Evolutionary conservation across 2,329 filamentous ascomycete genomes (phyloP), one percentile per base, ranked within the genome.

Genomic region (Talaromyces sp.): DNA sequence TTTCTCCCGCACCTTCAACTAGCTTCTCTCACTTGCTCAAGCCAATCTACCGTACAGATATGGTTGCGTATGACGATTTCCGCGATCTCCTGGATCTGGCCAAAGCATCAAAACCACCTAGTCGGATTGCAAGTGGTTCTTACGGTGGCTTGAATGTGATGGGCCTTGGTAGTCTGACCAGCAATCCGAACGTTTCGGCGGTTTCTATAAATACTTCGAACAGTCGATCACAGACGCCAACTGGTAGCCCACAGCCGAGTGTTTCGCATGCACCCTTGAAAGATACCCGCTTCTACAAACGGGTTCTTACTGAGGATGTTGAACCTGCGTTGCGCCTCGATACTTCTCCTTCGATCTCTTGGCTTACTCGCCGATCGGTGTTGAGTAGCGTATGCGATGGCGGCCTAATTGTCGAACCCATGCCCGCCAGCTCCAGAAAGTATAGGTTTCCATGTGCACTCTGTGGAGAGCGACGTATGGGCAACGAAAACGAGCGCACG

Each of bases 281-380:
- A 71, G 95, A 98, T 61, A 91, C 90, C 30, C 91, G 90, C 66
- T 99, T 98, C 72, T 99, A 93, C 79, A 98, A 98, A 78, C 88
- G 95, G 54, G 88, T 88, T 6, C 77, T 98, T 28, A 83, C 86
- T 22, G 95, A 99, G 74, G 95, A 99, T 71, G 91, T 99, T 61
- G 95, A 99, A 72, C 95, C 95, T 0, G 96, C 95, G 0, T 80
- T 99, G 10, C 88, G 95, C 49, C 84, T 99, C 3, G 95, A 99
- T 73, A 84, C 87, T 2, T 93, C 95, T 0, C 95, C 95, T 0
- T 91, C 93, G 0, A 84, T 99, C 30, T 97, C 92, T 0, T 99
- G 95, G 92, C 84, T 99, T 54, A 92, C 91, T 55, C 89, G 93
- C 53, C 88, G 95, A 61, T 90, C 89, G 6, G 92, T 98, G 5